Evolutionary conservation across 208 protist genomes (phyloP), one percentile per base, ranked within the genome.

Genomic region (Kentomonas sorsogonicus): DNA sequence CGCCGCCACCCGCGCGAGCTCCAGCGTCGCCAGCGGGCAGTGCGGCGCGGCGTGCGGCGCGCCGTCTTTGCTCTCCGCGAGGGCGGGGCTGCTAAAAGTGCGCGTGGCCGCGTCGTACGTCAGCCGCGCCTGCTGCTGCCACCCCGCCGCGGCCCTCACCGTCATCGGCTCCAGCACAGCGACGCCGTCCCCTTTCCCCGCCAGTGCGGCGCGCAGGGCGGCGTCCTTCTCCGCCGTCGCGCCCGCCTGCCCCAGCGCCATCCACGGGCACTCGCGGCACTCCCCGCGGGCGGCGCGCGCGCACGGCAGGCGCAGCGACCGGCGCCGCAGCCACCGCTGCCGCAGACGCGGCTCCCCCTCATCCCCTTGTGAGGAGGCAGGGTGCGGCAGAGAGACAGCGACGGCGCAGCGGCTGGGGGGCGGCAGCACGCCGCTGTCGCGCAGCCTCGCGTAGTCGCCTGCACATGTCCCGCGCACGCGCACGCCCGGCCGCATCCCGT

Each of bases 251-350:
- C 57, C 56, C 9, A 69, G 53, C 39, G 69, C 69, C 78, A 91
- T 89, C 86, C 86, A 93, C 25, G 83, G 86, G 58, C 83, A 91
- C 3, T 71, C 69, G 26, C n/a, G 11, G 45, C 86, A 93, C 5
- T 36, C 63, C 25, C 40, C 54, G 1, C 27, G 29, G 10, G 55
- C 63, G 4, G 74, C 73, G 20, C 67, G 60, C 0, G 47, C 40
- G 26, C 81, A 89, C 10, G 76, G 60, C 15, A 79, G 34, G 4
- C 60, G 23, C 2, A 46, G 62, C 22, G 66, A 53, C 34, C 2
- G 34, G 4, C 60, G 23, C 2, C 53, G 62, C 22, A 68, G 55
- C 34, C 2, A 3, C 29, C 11, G 29, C 34, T 36, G 29, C 22
- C 31, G 5, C 25, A 7, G 13, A 16, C n/a, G 9, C 53, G 16